Evolutionary conservation across 371 early-diverging fungal species (phyloP).

Genomic region (Mortierella sp.): DNA sequence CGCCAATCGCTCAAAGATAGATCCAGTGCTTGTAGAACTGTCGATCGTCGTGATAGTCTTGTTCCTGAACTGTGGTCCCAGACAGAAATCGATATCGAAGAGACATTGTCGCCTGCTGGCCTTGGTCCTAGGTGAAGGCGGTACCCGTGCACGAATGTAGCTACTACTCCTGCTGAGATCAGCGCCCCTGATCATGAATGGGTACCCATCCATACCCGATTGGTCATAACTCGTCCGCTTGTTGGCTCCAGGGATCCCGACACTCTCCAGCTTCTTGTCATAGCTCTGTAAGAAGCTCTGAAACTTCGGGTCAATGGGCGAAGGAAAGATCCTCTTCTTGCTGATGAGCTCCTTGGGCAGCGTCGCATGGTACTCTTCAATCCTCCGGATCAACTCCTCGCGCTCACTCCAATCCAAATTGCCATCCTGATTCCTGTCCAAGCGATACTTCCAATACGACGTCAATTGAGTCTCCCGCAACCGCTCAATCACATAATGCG

Average conservation of each 20-base stretch:
- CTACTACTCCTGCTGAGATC: constrained; percentile 3
- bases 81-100: constrained; percentile 36
- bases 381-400: constrained; percentile 19
- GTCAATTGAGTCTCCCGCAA: constrained; percentile 53
- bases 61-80: constrained; percentile 31
- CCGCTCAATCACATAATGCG: constrained; percentile 58
- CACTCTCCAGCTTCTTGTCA: constrained; percentile 5
- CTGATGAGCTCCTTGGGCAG: not conserved
- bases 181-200: constrained; percentile 25
- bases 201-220: constrained; percentile 45
- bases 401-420: constrained; percentile 51
- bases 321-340: not conserved
- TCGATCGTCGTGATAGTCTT: not conserved
- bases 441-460: constrained; percentile 43
- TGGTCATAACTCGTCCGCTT: constrained; percentile 16
- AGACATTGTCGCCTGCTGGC: constrained; percentile 13
- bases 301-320: not conserved
- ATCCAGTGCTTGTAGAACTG: constrained; percentile 16
- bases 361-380: constrained; percentile 22
- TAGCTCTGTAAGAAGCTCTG: constrained; percentile 11
- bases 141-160: not conserved
- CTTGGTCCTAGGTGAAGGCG: not conserved
- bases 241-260: constrained; percentile 16
- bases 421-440: constrained; percentile 55
- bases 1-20: constrained; percentile 40